Evolutionary conservation across 83 land plant genomes (phyloP).

Genomic region (Diphasiastrum complanatum): DNA sequence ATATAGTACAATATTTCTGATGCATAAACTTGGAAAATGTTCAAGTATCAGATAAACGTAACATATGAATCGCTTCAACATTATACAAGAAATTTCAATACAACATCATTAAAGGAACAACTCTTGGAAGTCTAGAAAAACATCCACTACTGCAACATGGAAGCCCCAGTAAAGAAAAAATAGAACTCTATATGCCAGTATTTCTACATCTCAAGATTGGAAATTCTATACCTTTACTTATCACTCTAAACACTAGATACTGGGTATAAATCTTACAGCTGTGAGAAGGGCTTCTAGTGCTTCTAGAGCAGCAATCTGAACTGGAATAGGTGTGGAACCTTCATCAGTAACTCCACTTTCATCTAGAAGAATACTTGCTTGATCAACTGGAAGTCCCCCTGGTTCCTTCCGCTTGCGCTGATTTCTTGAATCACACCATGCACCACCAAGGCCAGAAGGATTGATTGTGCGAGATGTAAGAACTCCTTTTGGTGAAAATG

Average conservation of each 20-base stretch:
- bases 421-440: slow-evolving; percentile 24
- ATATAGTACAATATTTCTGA: too few species aligned
- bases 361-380: slow-evolving; percentile 9
- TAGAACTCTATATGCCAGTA: too few species aligned
- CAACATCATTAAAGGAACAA: too few species aligned
- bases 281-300: slow-evolving; percentile 68
- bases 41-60: too few species aligned
- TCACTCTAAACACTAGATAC: background rate
- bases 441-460: slow-evolving; percentile 11
- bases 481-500: slow-evolving; percentile 7
- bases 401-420: slow-evolving; percentile 60
- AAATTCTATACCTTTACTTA: background rate
- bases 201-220: too few species aligned
- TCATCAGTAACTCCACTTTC: slow-evolving; percentile 23
- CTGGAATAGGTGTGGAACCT: slow-evolving; percentile 27
- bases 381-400: slow-evolving; percentile 21
- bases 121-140: too few species aligned
- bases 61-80: too few species aligned
- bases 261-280: slow-evolving; percentile 38
- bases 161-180: too few species aligned
- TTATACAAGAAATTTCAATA: too few species aligned
- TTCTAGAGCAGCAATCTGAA: slow-evolving; percentile 63
- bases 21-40: too few species aligned
- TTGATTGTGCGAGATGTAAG: slow-evolving; percentile 18
- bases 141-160: too few species aligned